Base-by-base conservation (phyloP, 176 grass and related monocot species). In the Rhynchospora breviuscula region DNA sequence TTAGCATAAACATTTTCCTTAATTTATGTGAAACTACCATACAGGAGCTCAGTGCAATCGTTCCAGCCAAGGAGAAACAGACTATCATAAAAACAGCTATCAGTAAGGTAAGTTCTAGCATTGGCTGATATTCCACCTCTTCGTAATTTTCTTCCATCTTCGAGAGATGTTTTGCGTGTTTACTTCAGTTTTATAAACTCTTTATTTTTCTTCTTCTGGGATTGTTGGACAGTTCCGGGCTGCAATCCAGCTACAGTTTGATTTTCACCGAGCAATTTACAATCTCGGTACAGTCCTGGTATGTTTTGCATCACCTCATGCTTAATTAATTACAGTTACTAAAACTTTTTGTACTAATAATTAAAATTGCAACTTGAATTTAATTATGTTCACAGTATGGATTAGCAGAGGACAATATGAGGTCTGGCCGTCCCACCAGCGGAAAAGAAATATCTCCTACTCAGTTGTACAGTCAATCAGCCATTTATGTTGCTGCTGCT, bases 211-310 rank as follows among this genome's bases (percentile, higher is more conserved):
- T 40, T 40, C 35, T 48, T 78, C 3, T 10, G 19, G 49, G 47
- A 78, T 22, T 85, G 21, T 88, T 75, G 66, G 3, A 7, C 90
- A 99, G 96, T 99, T 99, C 44, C 96, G 96, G 74, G 93, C 90
- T 58, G 96, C 96, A 62, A 99, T 99, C 64, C 91, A 95, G 75
- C 67, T 99, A 79, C 96, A 99, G 62, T 99, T 99, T 93, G 96
- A 99, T 93, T 99, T 99, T 82, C 93, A 99, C 81, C 91, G 93
- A 62, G 96, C 96, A 75, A 99, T 95, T 87, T 99, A 99, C 91
- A 99, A 99, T 82, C 96, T 95, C 53, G 93, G 96, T 83, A 99
- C 96, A 74, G 96, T 99, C 62, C 83, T 99, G 89, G 96, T 99
- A 59, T 12, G 89, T 79, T 46, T 89, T 63, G 58, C 6, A 44